Evolutionary conservation across 2,329 filamentous ascomycete species (phyloP).

Genomic region (Fusarium scirpi): DNA sequence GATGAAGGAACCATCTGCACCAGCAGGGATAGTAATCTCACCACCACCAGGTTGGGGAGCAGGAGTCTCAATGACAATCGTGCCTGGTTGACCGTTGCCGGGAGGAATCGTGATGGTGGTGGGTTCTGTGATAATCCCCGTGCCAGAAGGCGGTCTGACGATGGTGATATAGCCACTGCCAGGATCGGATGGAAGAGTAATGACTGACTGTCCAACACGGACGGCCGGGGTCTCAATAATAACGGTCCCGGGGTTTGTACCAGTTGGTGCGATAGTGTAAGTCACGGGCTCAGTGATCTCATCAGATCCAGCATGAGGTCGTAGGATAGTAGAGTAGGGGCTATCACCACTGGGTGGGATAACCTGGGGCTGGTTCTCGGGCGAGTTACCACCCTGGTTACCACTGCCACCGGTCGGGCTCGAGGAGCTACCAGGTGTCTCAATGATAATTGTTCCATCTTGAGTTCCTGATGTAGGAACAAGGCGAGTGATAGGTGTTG

Average conservation of each 20-base stretch:
- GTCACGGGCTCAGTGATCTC: conserved; percentile 33
- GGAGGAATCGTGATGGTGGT: conserved; percentile 32
- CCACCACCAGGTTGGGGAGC: conserved; percentile 7
- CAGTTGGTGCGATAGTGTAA: conserved; percentile 21
- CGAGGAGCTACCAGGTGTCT: conserved; percentile 24
- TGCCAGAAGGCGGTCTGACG: conserved; percentile 15
- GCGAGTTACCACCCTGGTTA: not conserved
- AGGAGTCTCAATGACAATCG: conserved; percentile 36
- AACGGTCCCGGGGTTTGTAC: conserved; percentile 22
- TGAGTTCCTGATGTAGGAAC: conserved; percentile 24
- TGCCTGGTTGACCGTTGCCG: conserved; percentile 18
- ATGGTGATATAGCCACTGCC: conserved; percentile 31
- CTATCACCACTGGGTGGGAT: conserved; percentile 27
- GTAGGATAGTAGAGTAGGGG: conserved; percentile 25
- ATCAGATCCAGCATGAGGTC: conserved; percentile 25
- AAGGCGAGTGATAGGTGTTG: conserved; percentile 31
- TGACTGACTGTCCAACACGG: conserved; percentile 13
- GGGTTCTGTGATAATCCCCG: conserved; percentile 23
- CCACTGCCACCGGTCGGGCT: conserved; percentile 5
- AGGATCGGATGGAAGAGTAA: conserved; percentile 38
- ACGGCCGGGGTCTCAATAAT: conserved; percentile 33
- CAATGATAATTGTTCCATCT: conserved; percentile 35
- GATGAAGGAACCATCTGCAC: conserved; percentile 18
- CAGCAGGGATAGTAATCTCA: conserved; percentile 32
- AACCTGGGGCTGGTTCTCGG: conserved; percentile 22